Evolutionary conservation across 2,329 filamentous ascomycete species (phyloP), one percentile per base, ranked within the genome.

Genomic region (Pyricularia pennisetigena): DNA sequence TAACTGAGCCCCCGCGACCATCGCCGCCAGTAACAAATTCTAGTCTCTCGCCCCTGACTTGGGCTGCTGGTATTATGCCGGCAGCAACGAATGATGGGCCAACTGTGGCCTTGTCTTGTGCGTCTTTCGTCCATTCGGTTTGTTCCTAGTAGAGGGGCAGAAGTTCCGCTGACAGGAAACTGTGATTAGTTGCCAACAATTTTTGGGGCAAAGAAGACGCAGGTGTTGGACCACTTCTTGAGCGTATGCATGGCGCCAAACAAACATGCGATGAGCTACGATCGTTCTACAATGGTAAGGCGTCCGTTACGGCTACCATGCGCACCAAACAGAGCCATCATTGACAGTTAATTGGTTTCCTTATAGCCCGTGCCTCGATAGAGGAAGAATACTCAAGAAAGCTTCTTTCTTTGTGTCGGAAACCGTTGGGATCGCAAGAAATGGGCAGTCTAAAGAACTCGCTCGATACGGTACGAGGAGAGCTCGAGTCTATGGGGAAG

Each of bases 131-230:
- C n/a, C 6, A 30, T 29, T 12, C 10, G n/a, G 26, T 14, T 9
- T 23, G 16, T 9, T 9, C 41, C 28, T 9, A 24, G 20, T n/a
- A 26, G n/a, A 32, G 12, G 32, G 9, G 61, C 41, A 32, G 9
- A 35, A 9, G 28, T 9, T n/a, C n/a, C 24, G 61, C 54, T 32
- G 29, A 67, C 28, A 28, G 24, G 8, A 30, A 54, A 61, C 14
- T 29, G 14, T 26, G 23, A 23, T 28, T 35, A 94, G 94, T 99
- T 82, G 94, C 95, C 75, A 99, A 99, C 82, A 99, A 99, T 78
- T 99, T 99, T 80, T 99, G 95, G 95, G 95, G 95, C 71, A 98
- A 97, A 83, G 94, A 98, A 78, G 95, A 99, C 83, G 95, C 94
- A 67, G 96, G 95, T 77, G 94, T 99, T 75, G 85, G 85, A 64